These are phyloP conservation scores for Trametes sp. DNA, from an alignment of 1,284 basidiomycete genomes.

Conservation along the genomic window DNA sequence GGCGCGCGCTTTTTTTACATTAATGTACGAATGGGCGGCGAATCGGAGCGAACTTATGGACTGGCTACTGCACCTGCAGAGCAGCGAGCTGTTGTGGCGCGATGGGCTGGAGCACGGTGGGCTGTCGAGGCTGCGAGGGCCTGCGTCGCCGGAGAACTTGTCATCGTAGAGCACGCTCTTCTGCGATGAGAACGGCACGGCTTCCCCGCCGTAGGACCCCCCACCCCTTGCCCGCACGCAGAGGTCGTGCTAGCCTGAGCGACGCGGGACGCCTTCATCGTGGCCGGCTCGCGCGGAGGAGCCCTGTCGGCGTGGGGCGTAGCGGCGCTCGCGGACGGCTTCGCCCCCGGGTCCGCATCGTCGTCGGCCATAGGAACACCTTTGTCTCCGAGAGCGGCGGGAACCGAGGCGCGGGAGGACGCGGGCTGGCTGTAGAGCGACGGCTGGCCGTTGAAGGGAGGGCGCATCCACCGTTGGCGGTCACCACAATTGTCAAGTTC, in stretches of 20 bases:
- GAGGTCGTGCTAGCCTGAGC: not conserved
- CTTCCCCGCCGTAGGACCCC: not conserved
- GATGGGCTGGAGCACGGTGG: no score
- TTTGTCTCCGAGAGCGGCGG: not conserved
- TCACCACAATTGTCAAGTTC: not conserved
- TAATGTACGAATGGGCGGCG: no score
- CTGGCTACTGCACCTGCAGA: no score
- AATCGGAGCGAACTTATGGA: no score
- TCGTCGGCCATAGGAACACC: conserved; percentile 6
- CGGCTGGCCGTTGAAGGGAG: conserved; percentile 12
- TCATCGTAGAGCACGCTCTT: conserved; percentile 24
- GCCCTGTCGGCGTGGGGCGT: not conserved
- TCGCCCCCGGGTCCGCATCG: conserved; percentile 3
- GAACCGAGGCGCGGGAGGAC: conserved; percentile 9
- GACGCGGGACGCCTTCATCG: not conserved
- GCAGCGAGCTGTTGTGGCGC: no score
- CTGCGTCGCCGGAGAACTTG: conserved; percentile 15
- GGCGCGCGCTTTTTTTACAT: no score
- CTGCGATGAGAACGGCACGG: conserved; percentile 29
- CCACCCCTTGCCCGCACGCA: not conserved
- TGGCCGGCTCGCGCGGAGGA: not conserved
- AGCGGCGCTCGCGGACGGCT: not conserved
- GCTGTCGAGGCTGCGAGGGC: no score
- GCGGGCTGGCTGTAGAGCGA: conserved; percentile 22
- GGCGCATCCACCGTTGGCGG: conserved; percentile 1